Evolutionary conservation across 768 basidiomycete genomes (phyloP).

Genomic region (Botryobasidium botryosum): DNA sequence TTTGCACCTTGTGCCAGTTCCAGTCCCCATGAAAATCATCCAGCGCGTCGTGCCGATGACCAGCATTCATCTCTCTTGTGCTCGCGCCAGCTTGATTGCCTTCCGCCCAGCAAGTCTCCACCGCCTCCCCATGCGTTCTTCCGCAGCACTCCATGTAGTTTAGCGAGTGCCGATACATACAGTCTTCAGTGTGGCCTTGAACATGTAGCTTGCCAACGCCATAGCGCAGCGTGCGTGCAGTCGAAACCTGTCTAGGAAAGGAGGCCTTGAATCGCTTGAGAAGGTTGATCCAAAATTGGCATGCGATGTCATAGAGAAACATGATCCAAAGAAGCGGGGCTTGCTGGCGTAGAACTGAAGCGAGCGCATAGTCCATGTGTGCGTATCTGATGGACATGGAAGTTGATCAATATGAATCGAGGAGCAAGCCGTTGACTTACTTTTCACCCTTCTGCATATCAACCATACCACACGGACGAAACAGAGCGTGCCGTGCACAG

Average conservation of each 20-base stretch:
- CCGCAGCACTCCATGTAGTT: slow-evolving; percentile 14
- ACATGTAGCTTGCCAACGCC: slow-evolving; percentile 14
- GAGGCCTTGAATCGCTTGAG: slow-evolving; percentile 9
- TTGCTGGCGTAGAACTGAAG: neutral
- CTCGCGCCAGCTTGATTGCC: slow-evolving; percentile 15
- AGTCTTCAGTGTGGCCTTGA: slow-evolving; percentile 14
- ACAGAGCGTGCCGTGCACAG: neutral
- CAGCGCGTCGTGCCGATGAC: slow-evolving; percentile 15
- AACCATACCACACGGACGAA: neutral
- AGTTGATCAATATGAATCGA: neutral
- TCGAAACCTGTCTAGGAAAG: neutral
- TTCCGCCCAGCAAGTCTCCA: slow-evolving; percentile 18
- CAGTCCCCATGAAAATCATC: neutral
- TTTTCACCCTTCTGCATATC: slow-evolving; percentile 3
- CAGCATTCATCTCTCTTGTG: slow-evolving; percentile 19
- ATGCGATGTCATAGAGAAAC: slow-evolving; percentile 16
- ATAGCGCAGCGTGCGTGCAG: neutral
- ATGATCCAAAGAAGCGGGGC: neutral
- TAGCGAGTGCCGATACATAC: slow-evolving; percentile 13
- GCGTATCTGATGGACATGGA: neutral
- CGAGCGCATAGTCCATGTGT: slow-evolving; percentile 2
- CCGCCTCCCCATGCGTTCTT: slow-evolving; percentile 20
- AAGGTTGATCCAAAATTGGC: slow-evolving; percentile 14
- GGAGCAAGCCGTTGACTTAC: neutral
- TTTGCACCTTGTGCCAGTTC: neutral